Evolutionary conservation across 169 alveolate species (phyloP).

Genomic region (Cryptosporidium viatorum): DNA sequence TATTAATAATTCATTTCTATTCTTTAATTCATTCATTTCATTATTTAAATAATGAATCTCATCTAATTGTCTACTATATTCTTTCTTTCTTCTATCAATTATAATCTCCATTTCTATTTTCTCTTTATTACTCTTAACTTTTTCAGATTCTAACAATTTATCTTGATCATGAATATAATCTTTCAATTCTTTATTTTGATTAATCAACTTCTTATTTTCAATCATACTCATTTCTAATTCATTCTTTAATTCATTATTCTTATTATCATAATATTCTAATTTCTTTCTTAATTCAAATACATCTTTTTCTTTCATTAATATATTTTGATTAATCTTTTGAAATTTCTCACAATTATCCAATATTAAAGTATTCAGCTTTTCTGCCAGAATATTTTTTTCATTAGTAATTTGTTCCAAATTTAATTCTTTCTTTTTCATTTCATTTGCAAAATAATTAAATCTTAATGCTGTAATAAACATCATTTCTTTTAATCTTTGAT

Average conservation of each 20-base stretch:
- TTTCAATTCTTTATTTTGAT: constrained; percentile 17
- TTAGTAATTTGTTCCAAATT: not conserved
- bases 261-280: constrained; percentile 20
- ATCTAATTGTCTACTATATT: constrained; percentile 23
- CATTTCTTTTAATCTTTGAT: not conserved
- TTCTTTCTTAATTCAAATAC: constrained; percentile 33
- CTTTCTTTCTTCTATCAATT: constrained; percentile 31
- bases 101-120: constrained; percentile 34
- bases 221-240: not conserved
- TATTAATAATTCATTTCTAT: not conserved
- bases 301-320: constrained; percentile 26
- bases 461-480: not conserved
- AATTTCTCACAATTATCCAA: constrained; percentile 8
- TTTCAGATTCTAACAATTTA: constrained; percentile 2
- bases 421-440: not conserved
- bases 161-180: not conserved
- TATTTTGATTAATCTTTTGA: not conserved
- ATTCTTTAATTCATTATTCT: constrained; percentile 21
- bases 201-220: constrained; percentile 13
- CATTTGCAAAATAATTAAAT: not conserved
- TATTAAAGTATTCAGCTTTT: constrained; percentile 24
- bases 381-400: constrained; percentile 13
- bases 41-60: constrained; percentile 23
- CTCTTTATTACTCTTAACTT: constrained; percentile 15
- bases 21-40: constrained; percentile 12